Conservation (phyloP, 1,139 yeast species). For the Blastobotrys capitulatus region DNA sequence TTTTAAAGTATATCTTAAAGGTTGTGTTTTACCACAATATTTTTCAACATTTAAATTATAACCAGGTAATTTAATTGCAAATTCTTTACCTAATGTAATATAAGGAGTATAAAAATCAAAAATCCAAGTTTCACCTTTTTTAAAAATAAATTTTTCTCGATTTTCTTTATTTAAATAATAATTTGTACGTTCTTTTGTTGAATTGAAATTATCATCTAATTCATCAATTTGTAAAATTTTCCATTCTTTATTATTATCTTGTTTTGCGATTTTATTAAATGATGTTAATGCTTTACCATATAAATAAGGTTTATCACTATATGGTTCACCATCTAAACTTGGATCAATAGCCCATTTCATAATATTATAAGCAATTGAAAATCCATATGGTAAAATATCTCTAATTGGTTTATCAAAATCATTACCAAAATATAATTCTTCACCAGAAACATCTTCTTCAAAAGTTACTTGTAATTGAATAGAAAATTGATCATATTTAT, state of each 20-base stretch:
- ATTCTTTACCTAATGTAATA: conserved; percentile 37
- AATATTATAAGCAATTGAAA: conserved; percentile 45
- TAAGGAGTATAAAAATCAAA: conserved; percentile 44
- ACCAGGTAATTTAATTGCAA: conserved; percentile 42
- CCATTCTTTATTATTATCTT: conserved; percentile 4
- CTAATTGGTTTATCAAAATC: conserved; percentile 59
- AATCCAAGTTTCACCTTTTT: conserved; percentile 31
- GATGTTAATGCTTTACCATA: conserved; percentile 60
- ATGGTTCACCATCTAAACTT: conserved; percentile 58
- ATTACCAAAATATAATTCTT: conserved; percentile 58
- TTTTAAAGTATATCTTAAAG: conserved; percentile 32
- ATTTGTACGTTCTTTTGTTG: conserved; percentile 26
- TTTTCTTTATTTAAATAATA: conserved; percentile 30
- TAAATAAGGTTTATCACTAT: conserved; percentile 52
- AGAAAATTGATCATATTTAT: conserved; percentile 26
- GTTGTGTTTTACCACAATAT: conserved; percentile 36
- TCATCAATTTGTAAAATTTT: conserved; percentile 10
- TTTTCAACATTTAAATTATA: conserved; percentile 39
- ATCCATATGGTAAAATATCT: conserved; percentile 59
- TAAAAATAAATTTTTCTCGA: conserved; percentile 32
- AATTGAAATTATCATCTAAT: neutral
- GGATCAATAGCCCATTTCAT: conserved; percentile 48
- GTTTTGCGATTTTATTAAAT: conserved; percentile 36
- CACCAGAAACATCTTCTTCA: conserved; percentile 43
- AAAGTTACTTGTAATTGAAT: conserved; percentile 29